Evolutionary conservation across 1,284 basidiomycete genomes (phyloP), one percentile per base, ranked within the genome.

Genomic region (Cystobasidium pallidum): DNA sequence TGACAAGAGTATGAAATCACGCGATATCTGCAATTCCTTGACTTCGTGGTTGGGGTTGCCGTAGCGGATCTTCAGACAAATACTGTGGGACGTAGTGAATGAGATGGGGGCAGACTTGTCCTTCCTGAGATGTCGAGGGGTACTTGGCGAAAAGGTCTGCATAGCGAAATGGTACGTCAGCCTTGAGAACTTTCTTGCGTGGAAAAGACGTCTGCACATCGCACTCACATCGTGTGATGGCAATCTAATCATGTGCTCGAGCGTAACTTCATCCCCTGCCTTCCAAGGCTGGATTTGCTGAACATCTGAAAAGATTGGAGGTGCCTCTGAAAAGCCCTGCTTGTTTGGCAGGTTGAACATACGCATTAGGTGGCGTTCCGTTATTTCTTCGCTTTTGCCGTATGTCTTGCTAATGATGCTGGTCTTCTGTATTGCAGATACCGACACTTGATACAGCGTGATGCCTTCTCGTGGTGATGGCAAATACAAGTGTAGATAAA

Each of bases 291-390:
- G 43, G 24, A 64, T 64, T 1, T 51, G 30, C 26, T 47, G 32
- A 21, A 64, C 45, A 6, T 64, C 45, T 2, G 26, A 19, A 28
- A 64, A 47, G 19, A 64, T 17, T 2, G 62, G 62, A 19, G 62
- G 62, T 10, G 51, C 30, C 2, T 64, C 62, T 3, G 62, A 64
- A 24, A 64, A 64, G 24, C 62, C 62, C n/a, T 64, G 13, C 19
- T 43, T 30, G 26, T 64, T 30, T n/a, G 62, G 62, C n/a, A 49
- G n/a, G 26, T 64, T 64, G 62, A 64, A 64, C n/a, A 64, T 21
- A 11, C 62, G 43, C n/a, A 51, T 6, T 8, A 64, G 62, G 34
- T 64, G 62, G 30, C 47, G 32, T 21, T 64, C 62, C 10, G 32
- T 36, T 24, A 19, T 51, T 34, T 47, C n/a, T 32, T 36, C 39